Percentiles rank a stretch among this genome's conserved stretches.
Conservation (phyloP, 345 rosid species). For the Orychophragmus violaceus region DNA sequence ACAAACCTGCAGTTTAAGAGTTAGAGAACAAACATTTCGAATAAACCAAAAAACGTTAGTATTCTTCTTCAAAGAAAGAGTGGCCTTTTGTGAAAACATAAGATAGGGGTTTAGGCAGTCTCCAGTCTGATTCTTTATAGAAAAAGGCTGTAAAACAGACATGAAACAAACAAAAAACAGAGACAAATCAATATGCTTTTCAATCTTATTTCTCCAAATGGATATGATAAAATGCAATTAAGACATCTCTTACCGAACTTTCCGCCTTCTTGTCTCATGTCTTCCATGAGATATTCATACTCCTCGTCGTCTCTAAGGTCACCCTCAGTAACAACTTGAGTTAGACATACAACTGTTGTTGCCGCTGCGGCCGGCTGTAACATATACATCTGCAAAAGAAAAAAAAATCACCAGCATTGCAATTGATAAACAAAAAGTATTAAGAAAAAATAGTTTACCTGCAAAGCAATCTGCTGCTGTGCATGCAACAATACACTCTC, state of each 20-base stretch:
- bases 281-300: conserved; percentile 81
- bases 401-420: not conserved
- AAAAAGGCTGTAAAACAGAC: conserved; percentile 80
- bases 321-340: conserved; percentile 64
- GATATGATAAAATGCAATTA: conserved; percentile 19
- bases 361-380: conserved; percentile 47
- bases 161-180: conserved; percentile 42
- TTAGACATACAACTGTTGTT: conserved; percentile 71
- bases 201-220: conserved; percentile 8
- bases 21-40: conserved; percentile 24
- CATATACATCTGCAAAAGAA: conserved; percentile 56
- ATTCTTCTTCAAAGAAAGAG: conserved; percentile 1
- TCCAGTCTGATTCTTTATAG: conserved; percentile 77
- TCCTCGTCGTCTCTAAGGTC: conserved; percentile 75
- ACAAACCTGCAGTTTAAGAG: conserved; percentile 60
- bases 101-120: conserved; percentile 48
- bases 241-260: conserved; percentile 56
- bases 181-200: conserved; percentile 29
- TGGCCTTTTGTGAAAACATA: conserved; percentile 27
- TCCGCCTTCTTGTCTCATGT: conserved; percentile 74
- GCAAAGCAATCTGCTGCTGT: conserved; percentile 90
- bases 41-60: conserved; percentile 10
- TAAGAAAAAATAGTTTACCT: conserved; percentile 37
- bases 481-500: conserved; percentile 78
- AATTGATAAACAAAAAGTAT: not conserved